Evolutionary conservation across 148 eudicot genomes (phyloP).

Genomic region (Camellia lanceoleosa): DNA sequence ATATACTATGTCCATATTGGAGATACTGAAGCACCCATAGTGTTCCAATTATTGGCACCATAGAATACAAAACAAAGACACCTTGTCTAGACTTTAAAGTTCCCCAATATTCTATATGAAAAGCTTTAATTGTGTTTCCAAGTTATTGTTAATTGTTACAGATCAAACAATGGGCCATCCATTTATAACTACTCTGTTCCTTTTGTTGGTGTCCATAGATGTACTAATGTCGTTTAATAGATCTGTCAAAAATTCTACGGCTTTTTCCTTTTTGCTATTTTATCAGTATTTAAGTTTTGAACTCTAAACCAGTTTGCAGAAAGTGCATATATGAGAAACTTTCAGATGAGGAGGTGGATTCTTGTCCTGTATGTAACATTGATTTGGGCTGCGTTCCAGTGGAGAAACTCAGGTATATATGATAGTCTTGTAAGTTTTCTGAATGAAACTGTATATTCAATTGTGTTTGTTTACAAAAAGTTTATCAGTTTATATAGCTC

Average conservation of each 20-base stretch:
- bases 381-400: slow-evolving; percentile 67
- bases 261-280: neutral
- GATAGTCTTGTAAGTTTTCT: neutral
- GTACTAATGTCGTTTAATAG: neutral
- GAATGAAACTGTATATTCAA: too few relatives aligned
- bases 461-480: too few relatives aligned
- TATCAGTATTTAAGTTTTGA: neutral
- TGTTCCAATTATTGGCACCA: neutral
- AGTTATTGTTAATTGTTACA: neutral
- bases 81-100: neutral
- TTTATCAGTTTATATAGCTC: too few relatives aligned
- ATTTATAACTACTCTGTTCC: neutral
- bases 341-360: slow-evolving; percentile 72
- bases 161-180: neutral
- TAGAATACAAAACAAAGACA: neutral
- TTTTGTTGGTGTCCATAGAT: neutral
- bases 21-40: neutral
- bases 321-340: slow-evolving; percentile 76
- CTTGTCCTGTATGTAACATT: slow-evolving; percentile 79
- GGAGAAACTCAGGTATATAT: slow-evolving; percentile 76
- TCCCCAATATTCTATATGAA: neutral
- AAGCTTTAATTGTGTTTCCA: neutral
- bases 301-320: slow-evolving; percentile 66
- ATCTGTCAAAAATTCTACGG: neutral
- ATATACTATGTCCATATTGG: neutral